A percentile compares a stretch with the other conserved stretches of the same genome.
phyloP scores from a whole-genome alignment of 2,329 filamentous ascomycete species.

The Ophiocordyceps australis region DNA sequence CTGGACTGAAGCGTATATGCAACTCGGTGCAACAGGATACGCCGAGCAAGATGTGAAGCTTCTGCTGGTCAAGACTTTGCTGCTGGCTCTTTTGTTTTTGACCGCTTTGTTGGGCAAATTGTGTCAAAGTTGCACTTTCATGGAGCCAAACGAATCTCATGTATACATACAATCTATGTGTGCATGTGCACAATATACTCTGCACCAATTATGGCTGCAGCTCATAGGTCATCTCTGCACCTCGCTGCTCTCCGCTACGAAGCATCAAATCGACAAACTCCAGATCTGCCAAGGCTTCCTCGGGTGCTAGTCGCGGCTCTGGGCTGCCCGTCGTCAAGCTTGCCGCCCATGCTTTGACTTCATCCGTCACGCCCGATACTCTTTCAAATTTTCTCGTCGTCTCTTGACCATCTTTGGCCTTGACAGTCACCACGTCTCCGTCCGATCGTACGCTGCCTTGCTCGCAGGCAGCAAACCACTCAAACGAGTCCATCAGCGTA shows the following conservation, averaged over 20 bases:
- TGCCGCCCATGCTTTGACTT: slow-evolving; percentile 43
- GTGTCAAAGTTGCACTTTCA: no score
- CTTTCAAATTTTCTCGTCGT: slow-evolving; percentile 24
- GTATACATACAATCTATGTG: no score
- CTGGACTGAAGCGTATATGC: slow-evolving; percentile 35
- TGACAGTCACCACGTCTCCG: slow-evolving; percentile 25
- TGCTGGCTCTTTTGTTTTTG: no score
- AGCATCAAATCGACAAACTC: slow-evolving; percentile 37
- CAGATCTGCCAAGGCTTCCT: slow-evolving; percentile 42
- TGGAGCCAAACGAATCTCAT: no score
- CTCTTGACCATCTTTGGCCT: slow-evolving; percentile 13
- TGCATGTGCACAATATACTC: neutral
- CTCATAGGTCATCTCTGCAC: slow-evolving; percentile 19
- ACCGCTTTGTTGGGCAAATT: no score
- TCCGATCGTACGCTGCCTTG: slow-evolving; percentile 29
- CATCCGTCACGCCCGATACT: slow-evolving; percentile 34
- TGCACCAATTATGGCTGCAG: slow-evolving; percentile 3
- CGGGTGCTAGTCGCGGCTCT: slow-evolving; percentile 31
- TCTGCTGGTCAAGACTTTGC: no score
- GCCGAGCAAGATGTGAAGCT: slow-evolving; percentile 1
- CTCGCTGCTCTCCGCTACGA: slow-evolving; percentile 24
- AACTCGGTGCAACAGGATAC: slow-evolving; percentile 10
- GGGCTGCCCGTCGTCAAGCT: slow-evolving; percentile 25
- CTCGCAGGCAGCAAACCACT: slow-evolving; percentile 40
- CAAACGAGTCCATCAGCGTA: slow-evolving; percentile 29